Evolutionary conservation across 495 filamentous ascomycete species (phyloP).

Genomic region (Annulohypoxylon nitens): DNA sequence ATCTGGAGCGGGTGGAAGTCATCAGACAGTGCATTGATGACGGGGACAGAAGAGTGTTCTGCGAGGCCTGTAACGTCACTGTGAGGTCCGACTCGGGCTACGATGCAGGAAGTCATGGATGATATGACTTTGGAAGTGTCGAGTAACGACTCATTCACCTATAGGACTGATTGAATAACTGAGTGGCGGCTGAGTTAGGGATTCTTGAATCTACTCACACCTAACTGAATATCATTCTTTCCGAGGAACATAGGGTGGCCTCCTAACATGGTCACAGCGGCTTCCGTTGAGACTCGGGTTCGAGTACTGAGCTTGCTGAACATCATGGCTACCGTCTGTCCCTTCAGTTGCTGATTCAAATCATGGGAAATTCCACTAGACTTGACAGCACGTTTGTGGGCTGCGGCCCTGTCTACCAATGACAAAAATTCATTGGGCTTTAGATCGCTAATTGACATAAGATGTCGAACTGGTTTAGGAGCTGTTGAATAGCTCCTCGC

Average conservation of each 20-base stretch:
- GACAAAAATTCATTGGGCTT: constrained; percentile 80
- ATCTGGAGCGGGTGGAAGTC: constrained; percentile 92
- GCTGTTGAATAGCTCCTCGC: constrained; percentile 50
- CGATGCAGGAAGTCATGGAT: constrained; percentile 90
- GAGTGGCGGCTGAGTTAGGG: not conserved
- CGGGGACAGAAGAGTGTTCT: constrained; percentile 83
- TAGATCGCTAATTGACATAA: constrained; percentile 91
- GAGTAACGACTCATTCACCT: constrained; percentile 89
- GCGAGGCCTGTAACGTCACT: constrained; percentile 83
- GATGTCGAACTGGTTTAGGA: constrained; percentile 70
- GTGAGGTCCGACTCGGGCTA: constrained; percentile 89
- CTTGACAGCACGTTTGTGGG: constrained; percentile 83
- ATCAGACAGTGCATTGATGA: constrained; percentile 94
- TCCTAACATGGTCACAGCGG: constrained; percentile 82
- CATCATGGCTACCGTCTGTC: constrained; percentile 91
- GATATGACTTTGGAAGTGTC: constrained; percentile 92
- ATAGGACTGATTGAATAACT: constrained; percentile 25
- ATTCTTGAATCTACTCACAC: constrained; percentile 65
- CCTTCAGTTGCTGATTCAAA: constrained; percentile 64
- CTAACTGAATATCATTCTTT: constrained; percentile 94
- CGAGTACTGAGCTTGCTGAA: constrained; percentile 95
- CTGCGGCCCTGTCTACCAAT: constrained; percentile 82
- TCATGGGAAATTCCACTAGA: constrained; percentile 71
- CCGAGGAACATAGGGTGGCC: constrained; percentile 97
- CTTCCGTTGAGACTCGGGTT: constrained; percentile 92